Base-by-base conservation (phyloP, 2,329 filamentous ascomycete species). In the Phyllosticta capitalensis region DNA sequence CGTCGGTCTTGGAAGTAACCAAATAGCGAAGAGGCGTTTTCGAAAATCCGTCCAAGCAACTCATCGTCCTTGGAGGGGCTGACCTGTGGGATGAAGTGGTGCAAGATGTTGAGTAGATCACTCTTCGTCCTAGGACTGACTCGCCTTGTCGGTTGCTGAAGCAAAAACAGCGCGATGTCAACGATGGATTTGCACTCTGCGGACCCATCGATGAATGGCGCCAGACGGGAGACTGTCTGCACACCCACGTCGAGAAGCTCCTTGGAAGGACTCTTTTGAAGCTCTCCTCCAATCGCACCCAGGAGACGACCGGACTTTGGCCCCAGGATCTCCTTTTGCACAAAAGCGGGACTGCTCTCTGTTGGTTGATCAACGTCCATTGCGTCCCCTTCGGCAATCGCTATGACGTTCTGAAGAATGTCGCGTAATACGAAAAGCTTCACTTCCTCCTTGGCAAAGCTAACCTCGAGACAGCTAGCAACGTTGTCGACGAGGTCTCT, bases 101-200 rank as follows among this genome's bases (percentile, higher is more conserved):
- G 85, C 19, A 97, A 75, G 56, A 95, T 89, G 52, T 86, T 80
- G 45, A 99, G 76, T 33, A 99, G 80, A 20, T 86, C 84, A 6
- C 88, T 84, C 76, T 97, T 97, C 7, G 88, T 88, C 66, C 84
- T 89, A 0, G 90, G 89, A 64, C 83, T 92, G 33, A 97, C 90
- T 57, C 87, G 82, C 62, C 89, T 85, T 22, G 88, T 83, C n/a
- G 92, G 91, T 67, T 96, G 91, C 63, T 88, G 85, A 30, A 97
- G 81, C 38, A 96, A 79, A 70, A 88, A 92, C 9, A 87, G 86
- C 1, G 88, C 87, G 55, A 95, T 90, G 61, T 87, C 84, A 45
- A 96, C 83, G 60, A 96, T 81, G 52, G 87, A 86, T n/a, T 83
- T 83, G 17, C 89, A 85, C 66, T 94, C 88, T 6, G 65, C 63